Evolutionary conservation across 2,329 filamentous ascomycete genomes (phyloP).

Genomic region (Colletotrichum musicola): DNA sequence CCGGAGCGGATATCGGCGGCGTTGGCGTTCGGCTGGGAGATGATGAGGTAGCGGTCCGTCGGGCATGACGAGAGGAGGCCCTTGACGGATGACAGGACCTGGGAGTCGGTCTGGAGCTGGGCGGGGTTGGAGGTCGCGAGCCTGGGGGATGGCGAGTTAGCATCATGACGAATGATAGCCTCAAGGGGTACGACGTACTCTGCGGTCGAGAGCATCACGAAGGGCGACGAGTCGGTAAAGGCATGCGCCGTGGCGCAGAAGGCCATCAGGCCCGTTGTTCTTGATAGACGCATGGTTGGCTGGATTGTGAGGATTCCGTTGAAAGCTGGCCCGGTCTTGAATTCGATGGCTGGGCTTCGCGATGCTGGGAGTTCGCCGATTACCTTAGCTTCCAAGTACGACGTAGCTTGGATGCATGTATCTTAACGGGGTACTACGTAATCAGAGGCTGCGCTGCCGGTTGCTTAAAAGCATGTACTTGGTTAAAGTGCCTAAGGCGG

Average conservation of each 20-base stretch:
- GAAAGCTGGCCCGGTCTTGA: slow-evolving; percentile 19
- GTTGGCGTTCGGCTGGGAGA: slow-evolving; percentile 81
- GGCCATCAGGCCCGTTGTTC: slow-evolving; percentile 64
- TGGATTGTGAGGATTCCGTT: slow-evolving; percentile 28
- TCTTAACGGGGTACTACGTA: slow-evolving; percentile 5
- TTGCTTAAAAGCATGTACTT: slow-evolving; percentile 3
- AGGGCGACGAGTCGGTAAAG: slow-evolving; percentile 89
- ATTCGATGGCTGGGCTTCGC: slow-evolving; percentile 34
- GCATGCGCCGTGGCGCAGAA: slow-evolving; percentile 73
- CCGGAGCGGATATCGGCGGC: slow-evolving; percentile 73
- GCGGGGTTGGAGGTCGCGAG: slow-evolving; percentile 50
- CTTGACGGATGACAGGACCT: slow-evolving; percentile 58
- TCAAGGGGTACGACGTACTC: slow-evolving; percentile 67
- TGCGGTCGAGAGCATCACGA: slow-evolving; percentile 87
- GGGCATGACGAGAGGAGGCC: slow-evolving; percentile 75
- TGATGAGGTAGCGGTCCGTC: slow-evolving; percentile 80
- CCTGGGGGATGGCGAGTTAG: slow-evolving; percentile 40
- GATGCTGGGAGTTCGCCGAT: slow-evolving; percentile 10
- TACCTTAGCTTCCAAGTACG: slow-evolving; percentile 16
- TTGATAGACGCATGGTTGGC: slow-evolving; percentile 66
- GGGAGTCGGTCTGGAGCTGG: slow-evolving; percentile 63
- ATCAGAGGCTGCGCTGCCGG: neutral
- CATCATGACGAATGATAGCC: slow-evolving; percentile 9
- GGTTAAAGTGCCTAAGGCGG: neutral
- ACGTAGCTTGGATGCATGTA: slow-evolving; percentile 22